Evolutionary conservation across 257 asterid species (phyloP).

Genomic region (Fraxinus americana): DNA sequence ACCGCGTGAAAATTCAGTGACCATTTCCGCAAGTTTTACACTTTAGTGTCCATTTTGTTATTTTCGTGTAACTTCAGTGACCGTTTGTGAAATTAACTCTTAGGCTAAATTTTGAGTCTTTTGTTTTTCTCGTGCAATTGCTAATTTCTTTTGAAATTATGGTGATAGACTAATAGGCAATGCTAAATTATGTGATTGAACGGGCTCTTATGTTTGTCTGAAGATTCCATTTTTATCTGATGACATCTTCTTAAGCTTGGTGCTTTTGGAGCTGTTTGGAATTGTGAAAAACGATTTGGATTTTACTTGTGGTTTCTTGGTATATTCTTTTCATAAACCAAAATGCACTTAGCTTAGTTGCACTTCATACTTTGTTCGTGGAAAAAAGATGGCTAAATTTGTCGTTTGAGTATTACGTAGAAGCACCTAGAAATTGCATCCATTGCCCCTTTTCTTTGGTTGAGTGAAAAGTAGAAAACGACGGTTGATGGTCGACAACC

Average conservation of each 20-base stretch:
- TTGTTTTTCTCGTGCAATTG: constrained; percentile 9
- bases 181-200: neutral
- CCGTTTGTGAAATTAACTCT: too few relatives aligned
- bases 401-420: constrained; percentile 46
- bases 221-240: too few relatives aligned
- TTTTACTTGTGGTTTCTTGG: too few relatives aligned
- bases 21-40: too few relatives aligned
- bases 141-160: neutral
- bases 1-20: too few relatives aligned
- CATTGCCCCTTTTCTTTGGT: neutral
- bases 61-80: too few relatives aligned
- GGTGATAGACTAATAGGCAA: neutral
- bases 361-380: neutral
- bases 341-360: neutral
- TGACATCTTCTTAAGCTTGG: too few relatives aligned
- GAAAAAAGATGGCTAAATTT: constrained; percentile 4
- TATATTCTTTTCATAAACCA: too few relatives aligned
- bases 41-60: too few relatives aligned
- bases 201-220: neutral
- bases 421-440: constrained; percentile 44
- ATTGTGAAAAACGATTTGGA: too few relatives aligned
- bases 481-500: neutral
- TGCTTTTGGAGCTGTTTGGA: too few relatives aligned
- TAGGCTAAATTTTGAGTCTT: neutral
- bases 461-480: too few relatives aligned